These are phyloP conservation scores for Rhinocladiella similis DNA, from an alignment of 2,329 filamentous ascomycete species.

Conservation along the genomic window DNA sequence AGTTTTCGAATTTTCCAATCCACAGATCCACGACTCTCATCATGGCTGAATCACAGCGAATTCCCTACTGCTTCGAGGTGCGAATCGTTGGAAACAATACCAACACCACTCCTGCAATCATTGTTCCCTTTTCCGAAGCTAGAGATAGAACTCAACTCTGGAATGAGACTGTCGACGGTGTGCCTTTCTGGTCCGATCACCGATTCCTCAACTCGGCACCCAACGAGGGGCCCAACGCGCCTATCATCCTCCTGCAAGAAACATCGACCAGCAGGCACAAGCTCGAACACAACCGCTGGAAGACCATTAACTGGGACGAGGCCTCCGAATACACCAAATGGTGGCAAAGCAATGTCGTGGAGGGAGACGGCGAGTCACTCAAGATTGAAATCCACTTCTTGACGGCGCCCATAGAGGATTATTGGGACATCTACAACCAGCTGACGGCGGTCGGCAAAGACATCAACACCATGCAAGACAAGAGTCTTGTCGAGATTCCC, in stretches of 20 bases:
- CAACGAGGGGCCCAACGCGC: background rate
- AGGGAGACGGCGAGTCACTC: background rate
- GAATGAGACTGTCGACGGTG: background rate
- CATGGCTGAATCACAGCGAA: no score
- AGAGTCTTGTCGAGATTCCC: background rate
- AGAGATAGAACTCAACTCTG: background rate
- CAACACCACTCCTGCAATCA: background rate
- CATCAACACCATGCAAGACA: background rate
- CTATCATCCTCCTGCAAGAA: background rate
- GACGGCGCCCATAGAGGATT: background rate
- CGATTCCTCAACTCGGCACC: background rate
- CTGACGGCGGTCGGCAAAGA: background rate
- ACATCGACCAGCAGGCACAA: background rate
- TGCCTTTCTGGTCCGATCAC: background rate
- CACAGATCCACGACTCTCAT: no score
- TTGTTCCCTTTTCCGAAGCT: background rate
- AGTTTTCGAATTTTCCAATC: no score
- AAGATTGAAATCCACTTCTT: background rate
- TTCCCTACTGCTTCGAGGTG: background rate
- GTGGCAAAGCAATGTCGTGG: background rate
- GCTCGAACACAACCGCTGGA: background rate
- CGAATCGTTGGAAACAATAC: background rate
- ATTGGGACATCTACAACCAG: background rate
- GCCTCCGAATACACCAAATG: background rate
- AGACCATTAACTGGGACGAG: background rate